phyloP scores from a whole-genome alignment of 2,329 filamentous ascomycete genomes.

The Albifimbria verrucaria region DNA sequence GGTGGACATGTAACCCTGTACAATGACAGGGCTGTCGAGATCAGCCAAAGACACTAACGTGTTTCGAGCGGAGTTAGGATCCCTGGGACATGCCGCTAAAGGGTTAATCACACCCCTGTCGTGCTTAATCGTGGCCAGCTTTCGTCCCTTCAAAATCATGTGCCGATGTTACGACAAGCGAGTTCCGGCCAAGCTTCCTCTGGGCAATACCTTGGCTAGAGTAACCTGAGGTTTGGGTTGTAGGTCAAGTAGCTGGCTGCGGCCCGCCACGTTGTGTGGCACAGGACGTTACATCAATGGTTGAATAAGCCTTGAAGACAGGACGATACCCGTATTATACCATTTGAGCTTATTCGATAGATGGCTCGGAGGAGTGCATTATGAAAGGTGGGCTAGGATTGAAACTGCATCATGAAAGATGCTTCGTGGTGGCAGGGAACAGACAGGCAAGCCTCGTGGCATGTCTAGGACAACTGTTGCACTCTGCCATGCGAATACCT shows the following conservation, averaged over 20 bases:
- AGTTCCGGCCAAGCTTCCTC: background rate
- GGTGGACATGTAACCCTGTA: constrained; percentile 34
- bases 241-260: background rate
- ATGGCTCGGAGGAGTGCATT: too few relatives aligned
- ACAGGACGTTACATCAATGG: background rate
- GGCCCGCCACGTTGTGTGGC: background rate
- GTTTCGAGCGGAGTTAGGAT: constrained; percentile 36
- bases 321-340: too few relatives aligned
- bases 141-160: constrained; percentile 15
- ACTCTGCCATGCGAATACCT: too few relatives aligned
- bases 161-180: background rate
- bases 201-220: background rate
- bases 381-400: too few relatives aligned
- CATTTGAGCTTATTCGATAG: too few relatives aligned
- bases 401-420: too few relatives aligned
- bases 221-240: background rate
- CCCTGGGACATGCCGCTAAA: constrained; percentile 24
- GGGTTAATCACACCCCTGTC: constrained; percentile 21
- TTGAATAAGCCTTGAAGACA: too few relatives aligned
- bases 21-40: constrained; percentile 34
- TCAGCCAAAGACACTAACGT: constrained; percentile 38
- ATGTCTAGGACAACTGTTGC: too few relatives aligned
- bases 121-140: constrained; percentile 13
- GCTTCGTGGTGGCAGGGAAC: too few relatives aligned
- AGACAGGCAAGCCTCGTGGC: too few relatives aligned